Evolutionary conservation across 805 yeast species (phyloP), one percentile per base, ranked within the genome.

Genomic region (Wickerhamia fluorescens): DNA sequence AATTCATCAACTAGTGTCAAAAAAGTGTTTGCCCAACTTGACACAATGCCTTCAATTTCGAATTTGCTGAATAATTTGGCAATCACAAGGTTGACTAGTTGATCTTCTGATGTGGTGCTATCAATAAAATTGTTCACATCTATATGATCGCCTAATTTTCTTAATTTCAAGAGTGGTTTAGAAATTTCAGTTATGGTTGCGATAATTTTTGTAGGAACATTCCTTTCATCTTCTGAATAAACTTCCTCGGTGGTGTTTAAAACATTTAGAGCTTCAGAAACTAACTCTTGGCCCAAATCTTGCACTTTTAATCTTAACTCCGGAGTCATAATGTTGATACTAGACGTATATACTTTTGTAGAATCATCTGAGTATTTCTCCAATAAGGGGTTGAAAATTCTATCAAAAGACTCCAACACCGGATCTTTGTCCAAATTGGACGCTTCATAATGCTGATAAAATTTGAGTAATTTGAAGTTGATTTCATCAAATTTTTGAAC

Each of bases 401-500:
- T 20, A 5, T 38, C 51, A 29, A 35, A 40, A 8, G 28, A 24
- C 9, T 37, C 27, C 14, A 45, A 22, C 4, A 20, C 24, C 7
- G 27, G 29, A 18, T 30, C 28, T 11, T 27, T 21, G 3, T 14
- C 26, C 7, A 12, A 22, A 12, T 14, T 23, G 4, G 13, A 14
- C 10, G 13, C 22, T 10, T 26, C 34, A n/a, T 14, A 18, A 2
- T 21, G 18, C 30, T 42, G 41, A 31, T 34, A 56, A 31, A 40
- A 52, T 13, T 41, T 47, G 11, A 56, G 29, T 2, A 61, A 36
- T 5, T 39, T 42, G 12, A 34, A 37, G 12, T 42, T 51, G 4
- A 58, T 47, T 5, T 42, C 37, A 24, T 58, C 43, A 37, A 55
- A 60, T 4, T 45, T 52, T 6, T 42, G 40, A 14, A 47, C 23